These are phyloP conservation scores for Nelumbo lutea DNA, from an alignment of 164 flowering plant species.

Conservation along the genomic window DNA sequence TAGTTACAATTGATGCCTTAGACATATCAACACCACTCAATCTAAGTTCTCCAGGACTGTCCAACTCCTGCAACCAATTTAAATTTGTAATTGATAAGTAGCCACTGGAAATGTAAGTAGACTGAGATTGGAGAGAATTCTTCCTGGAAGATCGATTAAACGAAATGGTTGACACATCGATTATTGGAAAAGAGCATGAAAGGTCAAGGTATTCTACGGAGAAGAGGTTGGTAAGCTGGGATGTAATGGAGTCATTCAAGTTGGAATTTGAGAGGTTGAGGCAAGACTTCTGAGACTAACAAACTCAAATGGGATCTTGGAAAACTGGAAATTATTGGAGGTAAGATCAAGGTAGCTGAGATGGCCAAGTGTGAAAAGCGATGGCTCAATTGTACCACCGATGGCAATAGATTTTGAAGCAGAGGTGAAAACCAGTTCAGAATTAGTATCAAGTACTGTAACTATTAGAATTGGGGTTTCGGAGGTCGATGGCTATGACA, in stretches of 20 bases:
- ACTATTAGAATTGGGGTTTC: slow-evolving; percentile 2
- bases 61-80: slow-evolving; percentile 18
- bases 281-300: slow-evolving; percentile 10
- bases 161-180: slow-evolving; percentile 10
- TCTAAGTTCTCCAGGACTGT: slow-evolving; percentile 7
- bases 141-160: not conserved
- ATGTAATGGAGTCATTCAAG: slow-evolving; percentile 11
- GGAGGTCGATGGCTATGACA: slow-evolving; percentile 8
- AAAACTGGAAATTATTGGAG: slow-evolving; percentile 16
- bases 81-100: slow-evolving; percentile 5
- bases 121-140: not conserved
- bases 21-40: slow-evolving; percentile 19
- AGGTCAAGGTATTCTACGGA: slow-evolving; percentile 15
- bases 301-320: slow-evolving; percentile 8
- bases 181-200: slow-evolving; percentile 6
- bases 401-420: slow-evolving; percentile 9
- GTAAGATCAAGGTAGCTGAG: slow-evolving; percentile 18
- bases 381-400: slow-evolving; percentile 15
- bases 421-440: not conserved
- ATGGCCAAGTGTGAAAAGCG: slow-evolving; percentile 15
- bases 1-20: not conserved
- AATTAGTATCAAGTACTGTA: slow-evolving; percentile 1
- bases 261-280: slow-evolving; percentile 15
- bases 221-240: slow-evolving; percentile 18
- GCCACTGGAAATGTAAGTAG: slow-evolving; percentile 4